Percentiles rank a stretch among this genome's conserved stretches.
Evolutionary conservation across 495 filamentous ascomycete species (phyloP).

Genomic region (Xylaria palmicola): DNA sequence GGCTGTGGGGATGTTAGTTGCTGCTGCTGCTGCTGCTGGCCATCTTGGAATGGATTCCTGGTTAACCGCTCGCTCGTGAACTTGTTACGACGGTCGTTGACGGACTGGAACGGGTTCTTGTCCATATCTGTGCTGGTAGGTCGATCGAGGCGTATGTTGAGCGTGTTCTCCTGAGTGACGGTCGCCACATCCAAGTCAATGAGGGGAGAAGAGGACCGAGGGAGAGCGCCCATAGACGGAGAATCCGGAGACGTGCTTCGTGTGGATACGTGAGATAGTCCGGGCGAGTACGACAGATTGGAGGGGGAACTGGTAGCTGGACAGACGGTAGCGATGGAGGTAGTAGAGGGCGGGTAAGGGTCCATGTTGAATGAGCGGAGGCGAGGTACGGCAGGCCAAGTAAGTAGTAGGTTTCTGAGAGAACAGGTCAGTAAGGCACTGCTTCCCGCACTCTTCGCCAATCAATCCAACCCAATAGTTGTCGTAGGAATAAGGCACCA

Average conservation of each 20-base stretch:
- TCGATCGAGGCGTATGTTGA: conserved; percentile 10
- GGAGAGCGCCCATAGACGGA: background rate
- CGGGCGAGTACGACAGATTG: conserved; percentile 24
- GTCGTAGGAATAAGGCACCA: conserved; percentile 11
- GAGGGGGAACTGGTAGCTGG: conserved; percentile 21
- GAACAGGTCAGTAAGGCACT: conserved; percentile 5
- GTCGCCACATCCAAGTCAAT: conserved; percentile 14
- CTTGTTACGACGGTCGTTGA: conserved; percentile 29
- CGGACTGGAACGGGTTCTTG: conserved; percentile 26
- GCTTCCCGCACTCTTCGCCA: conserved; percentile 6
- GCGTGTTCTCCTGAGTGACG: conserved; percentile 16
- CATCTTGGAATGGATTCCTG: conserved; percentile 9
- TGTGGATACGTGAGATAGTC: conserved; percentile 23
- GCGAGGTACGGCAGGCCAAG: conserved; percentile 13
- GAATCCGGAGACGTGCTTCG: conserved; percentile 23
- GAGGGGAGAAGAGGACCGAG: conserved; percentile 15
- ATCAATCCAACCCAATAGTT: conserved; percentile 18
- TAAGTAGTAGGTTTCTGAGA: conserved; percentile 6
- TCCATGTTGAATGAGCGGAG: conserved; percentile 25
- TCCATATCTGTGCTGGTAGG: conserved; percentile 26
- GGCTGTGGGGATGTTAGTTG: conserved; percentile 7
- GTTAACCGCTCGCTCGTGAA: conserved; percentile 16
- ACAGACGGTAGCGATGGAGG: conserved; percentile 8
- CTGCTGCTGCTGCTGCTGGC: conserved; percentile 6
- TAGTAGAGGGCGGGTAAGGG: conserved; percentile 12